phyloP scores from a whole-genome alignment of 805 yeast species.

The Monosporozyma aerobia region DNA sequence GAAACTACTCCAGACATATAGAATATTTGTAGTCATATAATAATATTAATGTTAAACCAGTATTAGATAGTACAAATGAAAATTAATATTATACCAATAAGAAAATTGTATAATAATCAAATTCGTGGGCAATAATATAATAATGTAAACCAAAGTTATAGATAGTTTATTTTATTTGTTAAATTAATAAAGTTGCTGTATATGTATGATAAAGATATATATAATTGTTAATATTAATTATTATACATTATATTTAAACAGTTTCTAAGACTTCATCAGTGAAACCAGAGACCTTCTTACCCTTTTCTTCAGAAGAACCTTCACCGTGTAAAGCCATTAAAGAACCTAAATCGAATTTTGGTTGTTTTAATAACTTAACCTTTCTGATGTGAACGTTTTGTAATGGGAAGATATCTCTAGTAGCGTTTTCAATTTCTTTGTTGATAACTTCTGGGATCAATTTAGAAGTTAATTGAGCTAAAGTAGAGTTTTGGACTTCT shows the following conservation, averaged over 20 bases:
- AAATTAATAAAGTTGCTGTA: conserved; percentile 1
- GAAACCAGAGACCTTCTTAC: conserved; percentile 93
- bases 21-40: neutral
- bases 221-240: neutral
- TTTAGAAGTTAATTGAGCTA: conserved; percentile 93
- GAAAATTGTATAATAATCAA: neutral
- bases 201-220: conserved; percentile 3
- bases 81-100: too few species aligned
- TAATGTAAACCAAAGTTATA: neutral
- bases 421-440: conserved; percentile 94
- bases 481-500: conserved; percentile 89
- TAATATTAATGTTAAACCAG: neutral
- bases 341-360: conserved; percentile 96
- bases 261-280: conserved; percentile 96
- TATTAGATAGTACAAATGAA: too few species aligned
- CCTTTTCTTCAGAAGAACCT: conserved; percentile 83
- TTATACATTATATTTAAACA: conserved; percentile 46
- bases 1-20: neutral
- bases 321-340: conserved; percentile 96
- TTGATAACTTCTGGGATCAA: conserved; percentile 98
- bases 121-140: neutral
- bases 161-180: conserved; percentile 1
- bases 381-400: conserved; percentile 98
- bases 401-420: conserved; percentile 90
- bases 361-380: conserved; percentile 96